phyloP scores from a whole-genome alignment of 805 yeast genomes.

The Candida nanaspora region DNA sequence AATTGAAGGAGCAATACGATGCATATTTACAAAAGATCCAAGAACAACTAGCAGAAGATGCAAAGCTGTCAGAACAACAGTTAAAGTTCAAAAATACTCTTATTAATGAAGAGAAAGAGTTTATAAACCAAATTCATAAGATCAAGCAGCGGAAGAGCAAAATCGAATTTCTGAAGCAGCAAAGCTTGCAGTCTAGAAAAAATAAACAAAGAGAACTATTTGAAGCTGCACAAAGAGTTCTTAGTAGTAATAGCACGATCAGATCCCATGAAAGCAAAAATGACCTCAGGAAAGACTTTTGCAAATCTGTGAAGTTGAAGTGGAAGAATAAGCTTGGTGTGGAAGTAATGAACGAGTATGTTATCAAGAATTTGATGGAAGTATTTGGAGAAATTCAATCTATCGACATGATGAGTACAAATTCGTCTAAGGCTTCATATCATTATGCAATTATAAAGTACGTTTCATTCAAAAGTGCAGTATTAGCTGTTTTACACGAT shows the following conservation, averaged over 20 bases:
- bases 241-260: neutral
- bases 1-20: conserved; percentile 16
- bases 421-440: conserved; percentile 20
- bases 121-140: conserved; percentile 9
- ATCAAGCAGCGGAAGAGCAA: conserved; percentile 7
- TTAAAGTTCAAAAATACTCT: conserved; percentile 21
- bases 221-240: neutral
- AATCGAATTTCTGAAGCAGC: conserved; percentile 11
- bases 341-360: conserved; percentile 22
- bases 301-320: conserved; percentile 24
- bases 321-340: conserved; percentile 40
- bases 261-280: neutral
- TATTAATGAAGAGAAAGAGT: conserved; percentile 21
- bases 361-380: conserved; percentile 32
- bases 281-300: too few species aligned
- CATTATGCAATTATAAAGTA: conserved; percentile 32
- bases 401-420: conserved; percentile 8
- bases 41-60: neutral
- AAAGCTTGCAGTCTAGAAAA: conserved; percentile 11
- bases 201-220: conserved; percentile 5
- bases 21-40: conserved; percentile 4
- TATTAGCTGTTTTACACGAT: conserved; percentile 33
- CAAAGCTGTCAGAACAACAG: conserved; percentile 7
- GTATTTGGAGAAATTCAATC: conserved; percentile 34
- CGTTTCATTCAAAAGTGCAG: conserved; percentile 19